These are phyloP conservation scores for Naematelia aurantialba DNA, from an alignment of 768 basidiomycete genomes.

Conservation along the genomic window DNA sequence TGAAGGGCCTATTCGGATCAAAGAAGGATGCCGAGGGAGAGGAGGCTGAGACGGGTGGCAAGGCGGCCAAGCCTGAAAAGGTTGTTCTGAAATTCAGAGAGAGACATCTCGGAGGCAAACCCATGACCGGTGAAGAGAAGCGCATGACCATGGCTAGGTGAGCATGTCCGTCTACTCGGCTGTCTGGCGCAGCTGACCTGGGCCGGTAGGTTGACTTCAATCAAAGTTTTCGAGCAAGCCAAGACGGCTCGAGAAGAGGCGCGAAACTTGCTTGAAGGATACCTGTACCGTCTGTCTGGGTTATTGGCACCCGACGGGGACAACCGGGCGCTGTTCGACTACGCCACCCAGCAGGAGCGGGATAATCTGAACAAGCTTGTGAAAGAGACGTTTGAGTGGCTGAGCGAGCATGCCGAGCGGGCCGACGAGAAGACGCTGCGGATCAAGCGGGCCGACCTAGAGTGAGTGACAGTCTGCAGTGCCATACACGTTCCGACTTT, in stretches of 20 bases:
- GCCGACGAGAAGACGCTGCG: conserved; percentile 73
- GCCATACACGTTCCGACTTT: not conserved
- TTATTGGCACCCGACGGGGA: conserved; percentile 64
- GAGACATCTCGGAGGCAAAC: conserved; percentile 64
- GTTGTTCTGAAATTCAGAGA: conserved; percentile 65
- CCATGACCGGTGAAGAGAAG: conserved; percentile 76
- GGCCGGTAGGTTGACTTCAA: conserved; percentile 63
- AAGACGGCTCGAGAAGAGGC: conserved; percentile 82
- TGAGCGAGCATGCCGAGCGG: conserved; percentile 74
- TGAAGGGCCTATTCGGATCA: conserved; percentile 81
- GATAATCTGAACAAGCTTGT: conserved; percentile 63
- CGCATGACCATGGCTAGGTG: conserved; percentile 63
- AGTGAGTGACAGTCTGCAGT: conserved; percentile 60
- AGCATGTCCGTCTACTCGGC: conserved; percentile 35
- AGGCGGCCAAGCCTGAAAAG: conserved; percentile 54
- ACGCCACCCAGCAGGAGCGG: conserved; percentile 71
- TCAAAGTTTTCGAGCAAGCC: conserved; percentile 71
- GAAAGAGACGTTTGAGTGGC: conserved; percentile 74
- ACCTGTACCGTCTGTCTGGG: conserved; percentile 86
- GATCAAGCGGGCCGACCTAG: conserved; percentile 71
- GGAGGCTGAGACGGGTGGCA: conserved; percentile 36
- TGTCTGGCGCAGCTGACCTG: not conserved
- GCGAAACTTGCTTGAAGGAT: conserved; percentile 82
- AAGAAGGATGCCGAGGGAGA: conserved; percentile 44
- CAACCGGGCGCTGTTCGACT: conserved; percentile 76